Conservation (phyloP, 805 yeast genomes). For the Wickerhamomyces subpelliculosus region DNA sequence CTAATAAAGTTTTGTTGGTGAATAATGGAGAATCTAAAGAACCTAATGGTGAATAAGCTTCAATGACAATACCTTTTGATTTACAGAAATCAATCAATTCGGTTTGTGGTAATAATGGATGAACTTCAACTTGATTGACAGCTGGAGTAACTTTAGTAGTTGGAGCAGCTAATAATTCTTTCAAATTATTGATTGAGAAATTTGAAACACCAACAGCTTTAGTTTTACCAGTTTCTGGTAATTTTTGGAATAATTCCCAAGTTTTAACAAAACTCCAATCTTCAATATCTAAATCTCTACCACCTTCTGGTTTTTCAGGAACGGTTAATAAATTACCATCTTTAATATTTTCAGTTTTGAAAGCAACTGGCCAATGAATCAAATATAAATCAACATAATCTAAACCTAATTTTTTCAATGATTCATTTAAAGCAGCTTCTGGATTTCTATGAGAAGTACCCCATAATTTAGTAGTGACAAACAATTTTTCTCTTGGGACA, state of each 20-base stretch:
- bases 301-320: conserved; percentile 31
- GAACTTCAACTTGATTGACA: conserved; percentile 70
- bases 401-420: conserved; percentile 52
- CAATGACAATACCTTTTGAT: conserved; percentile 44
- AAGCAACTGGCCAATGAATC: conserved; percentile 73
- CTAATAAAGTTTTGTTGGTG: conserved; percentile 31
- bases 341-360: conserved; percentile 31
- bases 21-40: conserved; percentile 47
- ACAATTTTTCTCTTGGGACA: conserved; percentile 52
- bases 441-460: conserved; percentile 40
- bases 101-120: conserved; percentile 63
- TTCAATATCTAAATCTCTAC: conserved; percentile 28
- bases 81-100: conserved; percentile 47
- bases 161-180: conserved; percentile 41
- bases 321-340: conserved; percentile 17
- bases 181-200: conserved; percentile 47
- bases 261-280: conserved; percentile 45
- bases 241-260: conserved; percentile 57
- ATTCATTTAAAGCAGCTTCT: conserved; percentile 42
- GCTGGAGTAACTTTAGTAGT: conserved; percentile 54
- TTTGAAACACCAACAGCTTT: conserved; percentile 76
- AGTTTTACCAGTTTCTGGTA: conserved; percentile 44
- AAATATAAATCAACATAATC: conserved; percentile 72
- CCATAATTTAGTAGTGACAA: conserved; percentile 66
- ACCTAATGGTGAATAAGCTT: conserved; percentile 77